Evolutionary conservation across 805 yeast species (phyloP), one percentile per base, ranked within the genome.

Genomic region (Wickerhamomyces ciferrii): DNA sequence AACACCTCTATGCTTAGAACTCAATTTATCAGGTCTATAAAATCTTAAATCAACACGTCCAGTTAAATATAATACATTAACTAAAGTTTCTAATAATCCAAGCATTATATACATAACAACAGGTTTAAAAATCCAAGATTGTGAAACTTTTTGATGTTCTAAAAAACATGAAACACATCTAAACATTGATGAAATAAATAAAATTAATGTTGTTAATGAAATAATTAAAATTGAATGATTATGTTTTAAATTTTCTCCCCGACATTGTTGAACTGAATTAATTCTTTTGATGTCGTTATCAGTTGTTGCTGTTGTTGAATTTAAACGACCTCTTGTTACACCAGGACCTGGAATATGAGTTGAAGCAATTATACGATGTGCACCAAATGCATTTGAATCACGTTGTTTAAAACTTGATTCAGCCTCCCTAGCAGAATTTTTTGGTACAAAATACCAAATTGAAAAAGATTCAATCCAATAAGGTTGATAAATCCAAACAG

Each of bases 21-120:
- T 74, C 48, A 78, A 66, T 41, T 62, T 65, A 62, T 84, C 91
- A 17, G 94, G 92, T 64, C 87, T 80, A 72, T 86, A 86, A 67
- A 86, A 86, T 62, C 94, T 74, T 56, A 86, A 70, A 61, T 86
- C 94, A 43, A 83, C 79, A 61, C 95, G 75, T 17, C 82, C 80
- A 32, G 81, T 56, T 46, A 86, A 61, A 59, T 81, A 83, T 31
- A 82, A 51, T 10, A 79, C 45, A 52, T 81, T 76, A 47, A 81
- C 78, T 25, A 83, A 55, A 0, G 72, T 67, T 67, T 86, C 94
- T 42, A 83, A 67, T 4, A 74, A 76, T 31, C 92, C 91, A 79
- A 87, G 84, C 53, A 78, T 67, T 27, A 81, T 69, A 61, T 83
- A 85, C 79, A 83, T 78, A 21, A 79, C 81, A 39, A 76, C 79